phyloP scores from a whole-genome alignment of 2,329 filamentous ascomycete genomes.

The Knufia petricola region DNA sequence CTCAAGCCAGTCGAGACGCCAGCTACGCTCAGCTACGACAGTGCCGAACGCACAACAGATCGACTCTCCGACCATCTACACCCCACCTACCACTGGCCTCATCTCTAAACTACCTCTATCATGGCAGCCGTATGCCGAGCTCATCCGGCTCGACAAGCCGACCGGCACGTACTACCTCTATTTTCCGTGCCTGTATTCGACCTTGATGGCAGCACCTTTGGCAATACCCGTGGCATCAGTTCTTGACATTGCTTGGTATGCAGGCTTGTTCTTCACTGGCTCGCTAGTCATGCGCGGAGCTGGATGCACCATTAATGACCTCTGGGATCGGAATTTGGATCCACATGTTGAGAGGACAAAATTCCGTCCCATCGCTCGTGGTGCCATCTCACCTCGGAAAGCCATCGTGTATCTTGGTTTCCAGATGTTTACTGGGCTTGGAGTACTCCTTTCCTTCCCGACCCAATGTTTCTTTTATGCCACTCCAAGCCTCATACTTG shows the following conservation, averaged over 20 bases:
- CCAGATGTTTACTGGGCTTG: conserved; percentile 34
- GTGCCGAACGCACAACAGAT: conserved; percentile 11
- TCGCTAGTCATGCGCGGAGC: conserved; percentile 43
- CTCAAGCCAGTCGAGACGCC: not conserved
- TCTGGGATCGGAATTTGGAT: conserved; percentile 46
- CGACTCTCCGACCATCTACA: conserved; percentile 28
- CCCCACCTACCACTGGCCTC: conserved; percentile 37
- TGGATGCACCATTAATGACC: conserved; percentile 48
- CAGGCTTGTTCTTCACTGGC: conserved; percentile 33
- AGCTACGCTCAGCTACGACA: not conserved
- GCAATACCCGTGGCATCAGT: conserved; percentile 25
- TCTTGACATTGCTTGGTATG: conserved; percentile 30
- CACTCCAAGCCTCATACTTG: conserved; percentile 35
- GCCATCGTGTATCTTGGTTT: conserved; percentile 37
- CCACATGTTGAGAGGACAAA: conserved; percentile 43
- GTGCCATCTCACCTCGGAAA: conserved; percentile 38
- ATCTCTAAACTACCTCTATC: conserved; percentile 37
- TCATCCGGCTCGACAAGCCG: conserved; percentile 44
- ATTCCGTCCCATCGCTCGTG: conserved; percentile 43
- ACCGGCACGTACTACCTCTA: conserved; percentile 45
- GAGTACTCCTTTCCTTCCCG: conserved; percentile 36
- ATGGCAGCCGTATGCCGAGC: conserved; percentile 47
- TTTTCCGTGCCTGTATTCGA: conserved; percentile 44
- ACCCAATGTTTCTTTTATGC: conserved; percentile 35
- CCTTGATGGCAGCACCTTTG: conserved; percentile 34